These are phyloP conservation scores for Solanum ossicruentum DNA, from an alignment of 257 asterid genomes.

Conservation along the genomic window DNA sequence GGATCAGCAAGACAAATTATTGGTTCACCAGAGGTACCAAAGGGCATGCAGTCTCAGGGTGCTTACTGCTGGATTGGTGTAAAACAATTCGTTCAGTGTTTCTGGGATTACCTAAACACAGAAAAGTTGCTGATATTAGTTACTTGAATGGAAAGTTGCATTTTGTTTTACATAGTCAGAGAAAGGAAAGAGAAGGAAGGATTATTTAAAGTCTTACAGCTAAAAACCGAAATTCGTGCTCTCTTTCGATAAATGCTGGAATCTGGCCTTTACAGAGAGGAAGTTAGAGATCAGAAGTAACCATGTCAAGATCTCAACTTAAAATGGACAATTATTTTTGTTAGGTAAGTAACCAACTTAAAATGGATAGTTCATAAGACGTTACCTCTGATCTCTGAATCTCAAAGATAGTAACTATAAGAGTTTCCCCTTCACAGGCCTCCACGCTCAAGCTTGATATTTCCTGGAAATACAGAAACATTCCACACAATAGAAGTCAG, in stretches of 20 bases:
- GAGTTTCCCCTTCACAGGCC: constrained; percentile 67
- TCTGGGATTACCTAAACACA: constrained; percentile 63
- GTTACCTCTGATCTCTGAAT: constrained; percentile 82
- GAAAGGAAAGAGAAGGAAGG: background rate
- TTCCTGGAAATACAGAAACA: constrained; percentile 36
- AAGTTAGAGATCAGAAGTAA: constrained; percentile 5
- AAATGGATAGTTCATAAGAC: background rate
- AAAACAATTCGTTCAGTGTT: constrained; percentile 70
- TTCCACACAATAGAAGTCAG: background rate
- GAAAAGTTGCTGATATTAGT: background rate
- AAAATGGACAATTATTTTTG: background rate
- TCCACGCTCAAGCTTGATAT: constrained; percentile 95
- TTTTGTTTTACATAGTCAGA: background rate
- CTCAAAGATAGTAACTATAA: constrained; percentile 72
- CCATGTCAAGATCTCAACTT: background rate
- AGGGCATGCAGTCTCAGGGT: background rate
- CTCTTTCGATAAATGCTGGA: constrained; percentile 86
- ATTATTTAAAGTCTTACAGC: constrained; percentile 48
- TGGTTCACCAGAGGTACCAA: background rate
- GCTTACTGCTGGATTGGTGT: constrained; percentile 63
- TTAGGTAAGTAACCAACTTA: background rate
- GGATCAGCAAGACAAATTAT: background rate
- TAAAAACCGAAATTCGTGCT: constrained; percentile 87
- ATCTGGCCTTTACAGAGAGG: constrained; percentile 41
- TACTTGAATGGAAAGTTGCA: background rate